Percentiles rank a stretch among this genome's conserved stretches.
phyloP scores from a whole-genome alignment of 352 stramenopile species.

The Pythium diclinum region DNA sequence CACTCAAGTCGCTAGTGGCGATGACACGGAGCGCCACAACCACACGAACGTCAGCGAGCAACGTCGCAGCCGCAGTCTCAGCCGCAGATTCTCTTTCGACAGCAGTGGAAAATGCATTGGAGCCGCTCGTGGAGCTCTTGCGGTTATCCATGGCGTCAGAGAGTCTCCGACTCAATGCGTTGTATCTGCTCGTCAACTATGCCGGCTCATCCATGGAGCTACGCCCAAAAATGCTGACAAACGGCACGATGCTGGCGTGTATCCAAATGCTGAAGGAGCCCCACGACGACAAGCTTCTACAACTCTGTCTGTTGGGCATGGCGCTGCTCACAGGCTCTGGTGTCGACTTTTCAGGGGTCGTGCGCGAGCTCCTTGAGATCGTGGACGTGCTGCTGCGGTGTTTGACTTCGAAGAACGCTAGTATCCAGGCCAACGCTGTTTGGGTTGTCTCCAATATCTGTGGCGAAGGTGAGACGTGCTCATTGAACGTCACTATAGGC shows the following conservation, averaged over 20 bases:
- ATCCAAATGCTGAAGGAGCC: constrained; percentile 27
- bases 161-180: constrained; percentile 42
- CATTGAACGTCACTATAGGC: background rate
- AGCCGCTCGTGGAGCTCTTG: constrained; percentile 49
- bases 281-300: constrained; percentile 55
- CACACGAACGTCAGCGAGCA: background rate
- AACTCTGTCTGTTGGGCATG: constrained; percentile 62
- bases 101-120: constrained; percentile 37
- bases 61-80: background rate
- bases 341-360: constrained; percentile 31
- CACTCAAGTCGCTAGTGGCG: constrained; percentile 44
- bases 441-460: constrained; percentile 81
- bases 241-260: constrained; percentile 42
- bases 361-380: constrained; percentile 34
- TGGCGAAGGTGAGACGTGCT: constrained; percentile 36
- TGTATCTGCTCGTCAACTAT: constrained; percentile 75
- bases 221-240: constrained; percentile 36
- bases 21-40: constrained; percentile 34
- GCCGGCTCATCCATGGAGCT: constrained; percentile 40
- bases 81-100: constrained; percentile 30
- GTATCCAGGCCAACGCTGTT: constrained; percentile 66
- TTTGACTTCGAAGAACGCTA: constrained; percentile 46
- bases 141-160: constrained; percentile 24
- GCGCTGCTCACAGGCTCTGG: constrained; percentile 46
- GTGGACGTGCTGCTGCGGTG: constrained; percentile 44